Percentiles rank a stretch among this genome's conserved stretches.
Conservation (phyloP, 192 early-diverging fungal genomes). For the Entomortierella parvispora region DNA sequence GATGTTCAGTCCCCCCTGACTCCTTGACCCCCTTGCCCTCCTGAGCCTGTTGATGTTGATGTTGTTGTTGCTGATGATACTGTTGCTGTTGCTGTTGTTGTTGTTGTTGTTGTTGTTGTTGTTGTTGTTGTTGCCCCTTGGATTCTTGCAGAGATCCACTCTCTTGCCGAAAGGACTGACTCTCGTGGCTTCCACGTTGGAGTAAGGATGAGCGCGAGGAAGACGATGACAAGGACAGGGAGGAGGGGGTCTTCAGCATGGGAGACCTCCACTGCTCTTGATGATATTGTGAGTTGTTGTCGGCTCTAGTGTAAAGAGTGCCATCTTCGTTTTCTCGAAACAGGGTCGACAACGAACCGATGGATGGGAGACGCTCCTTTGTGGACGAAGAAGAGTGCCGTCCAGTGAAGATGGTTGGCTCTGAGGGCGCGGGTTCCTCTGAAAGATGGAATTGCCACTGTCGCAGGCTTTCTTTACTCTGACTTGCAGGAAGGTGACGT, state of each 20-base stretch:
- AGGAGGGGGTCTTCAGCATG: neutral
- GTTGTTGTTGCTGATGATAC: neutral
- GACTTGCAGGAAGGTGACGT: too few relatives aligned
- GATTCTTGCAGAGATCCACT: too few relatives aligned
- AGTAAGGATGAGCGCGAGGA: too few relatives aligned
- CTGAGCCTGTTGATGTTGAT: slow-evolving; percentile 6
- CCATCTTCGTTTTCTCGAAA: neutral
- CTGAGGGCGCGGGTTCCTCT: slow-evolving; percentile 3
- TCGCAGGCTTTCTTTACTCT: neutral
- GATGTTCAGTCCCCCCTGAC: too few relatives aligned
- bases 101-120: slow-evolving; percentile 2
- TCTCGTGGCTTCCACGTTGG: too few relatives aligned
- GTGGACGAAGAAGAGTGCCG: neutral
- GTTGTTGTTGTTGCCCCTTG: slow-evolving; percentile 1
- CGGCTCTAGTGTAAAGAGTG: neutral
- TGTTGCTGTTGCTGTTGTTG: slow-evolving; percentile 20
- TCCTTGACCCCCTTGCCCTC: too few relatives aligned
- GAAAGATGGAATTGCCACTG: neutral
- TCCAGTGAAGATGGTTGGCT: slow-evolving; percentile 10
- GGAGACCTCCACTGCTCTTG: neutral
- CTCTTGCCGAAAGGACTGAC: too few relatives aligned
- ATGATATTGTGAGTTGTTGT: neutral
- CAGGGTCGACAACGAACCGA: neutral
- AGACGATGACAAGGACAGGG: too few relatives aligned
- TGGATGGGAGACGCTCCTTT: neutral